phyloP scores from a whole-genome alignment of 176 grass and related monocot genomes.

The Carex myosuroides region DNA sequence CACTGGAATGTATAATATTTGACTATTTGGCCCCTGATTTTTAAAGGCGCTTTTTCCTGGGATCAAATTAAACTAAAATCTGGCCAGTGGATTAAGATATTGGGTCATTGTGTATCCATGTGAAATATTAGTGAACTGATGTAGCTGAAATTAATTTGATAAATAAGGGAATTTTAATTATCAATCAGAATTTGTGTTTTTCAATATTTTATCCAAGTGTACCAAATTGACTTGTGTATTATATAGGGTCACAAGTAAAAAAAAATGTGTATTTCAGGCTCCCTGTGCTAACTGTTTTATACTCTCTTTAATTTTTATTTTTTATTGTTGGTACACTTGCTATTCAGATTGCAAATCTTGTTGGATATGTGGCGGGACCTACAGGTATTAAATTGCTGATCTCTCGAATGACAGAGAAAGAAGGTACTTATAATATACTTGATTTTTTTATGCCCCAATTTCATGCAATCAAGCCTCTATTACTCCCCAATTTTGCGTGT shows the following conservation, averaged over 20 bases:
- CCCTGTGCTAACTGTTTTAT: neutral
- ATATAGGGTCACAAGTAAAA: neutral
- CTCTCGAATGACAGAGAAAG: constrained; percentile 51
- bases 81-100: neutral
- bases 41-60: neutral
- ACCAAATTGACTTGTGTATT: neutral
- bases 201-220: neutral
- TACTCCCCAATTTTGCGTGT: neutral
- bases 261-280: neutral
- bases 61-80: neutral
- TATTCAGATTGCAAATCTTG: constrained; percentile 78
- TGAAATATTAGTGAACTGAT: neutral
- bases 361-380: constrained; percentile 78
- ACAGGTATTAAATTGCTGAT: constrained; percentile 57
- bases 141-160: neutral
- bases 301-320: neutral
- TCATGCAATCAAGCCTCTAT: neutral
- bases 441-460: neutral
- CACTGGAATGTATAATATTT: neutral
- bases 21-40: neutral
- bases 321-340: neutral
- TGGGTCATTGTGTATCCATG: neutral
- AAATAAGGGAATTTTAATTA: neutral
- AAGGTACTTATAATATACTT: constrained; percentile 26
- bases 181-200: neutral